Evolutionary conservation across 306 rosid species (phyloP).

Genomic region (Cucumis sativus): DNA sequence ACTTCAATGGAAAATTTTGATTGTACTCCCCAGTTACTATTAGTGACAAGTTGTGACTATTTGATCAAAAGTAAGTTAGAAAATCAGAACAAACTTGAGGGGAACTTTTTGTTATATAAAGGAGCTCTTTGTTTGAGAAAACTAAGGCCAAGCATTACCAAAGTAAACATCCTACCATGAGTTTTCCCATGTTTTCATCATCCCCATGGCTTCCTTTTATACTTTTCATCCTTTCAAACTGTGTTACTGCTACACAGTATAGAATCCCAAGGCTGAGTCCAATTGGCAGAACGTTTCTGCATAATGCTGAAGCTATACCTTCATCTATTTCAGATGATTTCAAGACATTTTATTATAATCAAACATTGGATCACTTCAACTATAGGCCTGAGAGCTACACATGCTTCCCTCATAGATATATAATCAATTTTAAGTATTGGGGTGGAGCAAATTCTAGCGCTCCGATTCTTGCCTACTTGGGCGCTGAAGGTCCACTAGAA

Average conservation of each 20-base stretch:
- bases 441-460: constrained; percentile 43
- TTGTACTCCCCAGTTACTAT: not conserved
- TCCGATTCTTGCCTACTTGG: constrained; percentile 52
- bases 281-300: constrained; percentile 11
- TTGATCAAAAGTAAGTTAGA: not conserved
- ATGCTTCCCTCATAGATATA: constrained; percentile 48
- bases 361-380: constrained; percentile 68
- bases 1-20: not conserved
- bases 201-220: constrained; percentile 16
- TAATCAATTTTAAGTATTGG: constrained; percentile 55
- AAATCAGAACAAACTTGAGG: not conserved
- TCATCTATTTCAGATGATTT: constrained; percentile 11
- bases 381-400: constrained; percentile 44
- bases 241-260: constrained; percentile 11
- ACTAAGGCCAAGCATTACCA: not conserved
- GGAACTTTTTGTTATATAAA: constrained; percentile 3
- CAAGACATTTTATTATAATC: constrained; percentile 40
- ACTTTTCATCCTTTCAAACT: constrained; percentile 11
- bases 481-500: constrained; percentile 50
- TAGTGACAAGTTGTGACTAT: not conserved
- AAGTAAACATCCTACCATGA: not conserved
- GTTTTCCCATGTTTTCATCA: not conserved
- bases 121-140: not conserved
- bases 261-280: constrained; percentile 47
- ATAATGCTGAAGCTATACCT: not conserved